phyloP scores from a whole-genome alignment of 2,329 filamentous ascomycete species.

The Hymenoscyphus repandus region DNA sequence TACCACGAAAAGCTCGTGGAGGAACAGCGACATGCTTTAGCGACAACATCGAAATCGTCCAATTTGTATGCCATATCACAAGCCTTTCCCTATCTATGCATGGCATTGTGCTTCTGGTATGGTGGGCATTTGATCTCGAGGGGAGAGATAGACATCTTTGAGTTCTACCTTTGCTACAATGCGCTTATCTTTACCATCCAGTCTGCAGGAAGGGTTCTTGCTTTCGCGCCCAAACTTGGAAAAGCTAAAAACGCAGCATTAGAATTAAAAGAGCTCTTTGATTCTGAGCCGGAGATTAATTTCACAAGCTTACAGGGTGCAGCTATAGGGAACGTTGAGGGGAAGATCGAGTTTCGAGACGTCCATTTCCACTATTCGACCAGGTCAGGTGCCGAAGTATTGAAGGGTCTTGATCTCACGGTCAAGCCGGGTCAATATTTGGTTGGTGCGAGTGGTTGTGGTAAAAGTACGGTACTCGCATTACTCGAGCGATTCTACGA shows the following conservation, averaged over 20 bases:
- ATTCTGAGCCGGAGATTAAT: conserved; percentile 76
- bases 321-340: conserved; percentile 58
- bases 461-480: conserved; percentile 90
- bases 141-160: conserved; percentile 69
- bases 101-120: conserved; percentile 91
- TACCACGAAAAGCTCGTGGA: conserved; percentile 63
- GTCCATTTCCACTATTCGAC: conserved; percentile 95
- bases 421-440: conserved; percentile 78
- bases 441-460: conserved; percentile 90
- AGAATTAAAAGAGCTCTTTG: conserved; percentile 77
- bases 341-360: conserved; percentile 80
- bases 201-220: conserved; percentile 84
- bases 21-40: conserved; percentile 64
- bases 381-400: conserved; percentile 83
- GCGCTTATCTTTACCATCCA: conserved; percentile 88
- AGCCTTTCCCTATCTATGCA: conserved; percentile 74
- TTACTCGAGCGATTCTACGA: conserved; percentile 94
- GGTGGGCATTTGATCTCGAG: conserved; percentile 71
- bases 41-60: conserved; percentile 72
- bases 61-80: conserved; percentile 79
- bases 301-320: conserved; percentile 70
- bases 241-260: conserved; percentile 83
- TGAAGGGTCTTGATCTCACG: conserved; percentile 72
- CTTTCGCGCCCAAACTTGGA: conserved; percentile 86
- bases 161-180: conserved; percentile 90